Evolutionary conservation across 768 basidiomycete species (phyloP).

Genomic region (Mycena chlorophos): DNA sequence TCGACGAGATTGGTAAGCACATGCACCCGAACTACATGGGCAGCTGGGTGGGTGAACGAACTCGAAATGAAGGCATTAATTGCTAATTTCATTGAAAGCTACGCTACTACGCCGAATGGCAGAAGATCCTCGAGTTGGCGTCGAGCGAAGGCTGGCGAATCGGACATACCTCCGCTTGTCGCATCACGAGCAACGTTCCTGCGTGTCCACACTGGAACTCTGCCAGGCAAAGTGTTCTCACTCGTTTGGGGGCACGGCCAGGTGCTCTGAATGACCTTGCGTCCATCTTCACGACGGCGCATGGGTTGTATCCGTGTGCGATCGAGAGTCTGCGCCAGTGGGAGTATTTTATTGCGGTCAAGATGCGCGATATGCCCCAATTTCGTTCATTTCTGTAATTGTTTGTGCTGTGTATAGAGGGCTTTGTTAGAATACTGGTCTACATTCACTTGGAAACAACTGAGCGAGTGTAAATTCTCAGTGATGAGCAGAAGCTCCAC

Average conservation of each 20-base stretch:
- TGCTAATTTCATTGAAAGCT: background rate
- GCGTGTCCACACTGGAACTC: constrained; percentile 21
- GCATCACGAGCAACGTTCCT: constrained; percentile 15
- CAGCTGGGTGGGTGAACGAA: constrained; percentile 11
- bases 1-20: constrained; percentile 15
- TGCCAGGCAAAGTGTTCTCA: constrained; percentile 18
- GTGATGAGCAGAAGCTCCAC: too few relatives aligned
- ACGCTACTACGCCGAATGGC: constrained; percentile 21
- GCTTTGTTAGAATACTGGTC: too few relatives aligned
- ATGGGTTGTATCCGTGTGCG: constrained; percentile 21
- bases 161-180: constrained; percentile 16
- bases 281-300: constrained; percentile 19
- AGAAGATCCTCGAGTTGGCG: constrained; percentile 18
- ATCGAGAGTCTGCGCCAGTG: constrained; percentile 22
- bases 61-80: background rate
- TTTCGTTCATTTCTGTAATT: constrained; percentile 18
- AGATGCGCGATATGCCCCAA: constrained; percentile 17
- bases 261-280: constrained; percentile 18
- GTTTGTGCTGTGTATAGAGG: too few relatives aligned
- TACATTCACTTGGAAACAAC: too few relatives aligned
- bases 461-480: too few relatives aligned
- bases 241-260: constrained; percentile 15
- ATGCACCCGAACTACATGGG: constrained; percentile 21
- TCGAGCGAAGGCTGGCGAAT: constrained; percentile 22
- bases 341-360: constrained; percentile 20